Percentiles rank a stretch among this genome's conserved stretches.
phyloP scores from a whole-genome alignment of 768 basidiomycete species.

The Kwoniella newhampshirensis region DNA sequence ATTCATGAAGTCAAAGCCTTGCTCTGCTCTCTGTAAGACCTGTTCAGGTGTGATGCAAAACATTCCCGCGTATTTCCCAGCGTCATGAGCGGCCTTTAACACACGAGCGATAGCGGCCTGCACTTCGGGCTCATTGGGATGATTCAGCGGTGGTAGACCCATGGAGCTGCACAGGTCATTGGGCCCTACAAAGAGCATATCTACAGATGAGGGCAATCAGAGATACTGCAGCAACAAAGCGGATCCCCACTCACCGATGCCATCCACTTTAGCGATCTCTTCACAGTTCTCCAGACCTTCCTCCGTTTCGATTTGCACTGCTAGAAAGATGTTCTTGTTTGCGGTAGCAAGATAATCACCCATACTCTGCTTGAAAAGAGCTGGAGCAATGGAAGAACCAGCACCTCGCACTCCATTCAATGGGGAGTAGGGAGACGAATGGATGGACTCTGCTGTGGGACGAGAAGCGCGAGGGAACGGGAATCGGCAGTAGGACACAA shows the following conservation, averaged over 20 bases:
- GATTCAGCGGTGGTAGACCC: slow-evolving; percentile 28
- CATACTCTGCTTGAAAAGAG: slow-evolving; percentile 29
- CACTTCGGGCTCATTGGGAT: slow-evolving; percentile 33
- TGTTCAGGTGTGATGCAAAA: slow-evolving; percentile 30
- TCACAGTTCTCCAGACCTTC: slow-evolving; percentile 42
- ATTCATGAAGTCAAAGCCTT: slow-evolving; percentile 42
- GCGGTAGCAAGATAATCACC: slow-evolving; percentile 27
- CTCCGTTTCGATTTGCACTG: slow-evolving; percentile 44
- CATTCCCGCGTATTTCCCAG: slow-evolving; percentile 33
- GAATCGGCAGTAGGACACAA: slow-evolving; percentile 35
- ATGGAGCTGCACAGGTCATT: slow-evolving; percentile 41
- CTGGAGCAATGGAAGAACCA: slow-evolving; percentile 35
- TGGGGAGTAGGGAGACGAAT: slow-evolving; percentile 15
- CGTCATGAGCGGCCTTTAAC: slow-evolving; percentile 30
- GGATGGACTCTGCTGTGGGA: slow-evolving; percentile 9
- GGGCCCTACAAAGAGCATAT: slow-evolving; percentile 43
- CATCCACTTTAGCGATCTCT: slow-evolving; percentile 42
- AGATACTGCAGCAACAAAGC: background rate
- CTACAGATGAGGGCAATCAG: slow-evolving; percentile 2
- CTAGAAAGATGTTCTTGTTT: slow-evolving; percentile 30
- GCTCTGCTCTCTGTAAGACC: slow-evolving; percentile 28
- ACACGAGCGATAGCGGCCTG: slow-evolving; percentile 38
- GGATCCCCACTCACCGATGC: slow-evolving; percentile 28
- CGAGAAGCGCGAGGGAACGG: slow-evolving; percentile 19
- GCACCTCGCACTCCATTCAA: slow-evolving; percentile 38